Evolutionary conservation across 2,329 filamentous ascomycete genomes (phyloP).

Genomic region (Fusarium abutilonis): DNA sequence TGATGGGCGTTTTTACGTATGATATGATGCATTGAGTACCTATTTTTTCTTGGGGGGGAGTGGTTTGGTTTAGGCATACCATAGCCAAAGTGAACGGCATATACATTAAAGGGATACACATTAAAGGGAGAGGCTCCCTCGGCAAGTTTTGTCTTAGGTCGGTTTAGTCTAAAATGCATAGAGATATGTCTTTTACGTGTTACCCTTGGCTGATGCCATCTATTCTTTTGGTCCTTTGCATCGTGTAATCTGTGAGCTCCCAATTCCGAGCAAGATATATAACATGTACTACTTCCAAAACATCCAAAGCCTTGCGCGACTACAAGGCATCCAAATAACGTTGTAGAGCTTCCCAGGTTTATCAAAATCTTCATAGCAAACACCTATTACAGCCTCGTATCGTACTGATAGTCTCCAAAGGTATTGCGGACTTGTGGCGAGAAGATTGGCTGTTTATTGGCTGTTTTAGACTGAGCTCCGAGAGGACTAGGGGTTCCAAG

Average conservation of each 20-base stretch:
- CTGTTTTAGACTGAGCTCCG: no score
- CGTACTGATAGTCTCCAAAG: no score
- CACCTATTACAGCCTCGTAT: no score
- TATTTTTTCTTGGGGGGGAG: slow-evolving; percentile 7
- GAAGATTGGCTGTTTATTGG: no score
- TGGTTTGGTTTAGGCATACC: slow-evolving; percentile 28
- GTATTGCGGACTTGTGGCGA: no score
- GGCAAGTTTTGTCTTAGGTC: slow-evolving; percentile 8
- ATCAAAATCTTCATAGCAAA: no score
- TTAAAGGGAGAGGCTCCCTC: slow-evolving; percentile 32
- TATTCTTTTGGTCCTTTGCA: not conserved
- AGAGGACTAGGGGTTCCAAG: no score
- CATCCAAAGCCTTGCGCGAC: no score
- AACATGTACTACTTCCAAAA: no score
- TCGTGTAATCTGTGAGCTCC: not conserved
- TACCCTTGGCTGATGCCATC: not conserved
- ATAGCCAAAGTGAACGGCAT: slow-evolving; percentile 22
- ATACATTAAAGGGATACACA: slow-evolving; percentile 28
- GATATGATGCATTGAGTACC: slow-evolving; percentile 35
- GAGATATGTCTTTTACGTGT: slow-evolving; percentile 13
- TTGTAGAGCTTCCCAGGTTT: no score
- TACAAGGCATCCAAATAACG: no score
- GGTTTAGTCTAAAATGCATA: slow-evolving; percentile 18
- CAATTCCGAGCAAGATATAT: no score
- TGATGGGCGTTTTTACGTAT: slow-evolving; percentile 17